Percentiles rank a stretch among this genome's conserved stretches.
phyloP scores from a whole-genome alignment of 805 yeast species.

The Saturnispora zaruensis region DNA sequence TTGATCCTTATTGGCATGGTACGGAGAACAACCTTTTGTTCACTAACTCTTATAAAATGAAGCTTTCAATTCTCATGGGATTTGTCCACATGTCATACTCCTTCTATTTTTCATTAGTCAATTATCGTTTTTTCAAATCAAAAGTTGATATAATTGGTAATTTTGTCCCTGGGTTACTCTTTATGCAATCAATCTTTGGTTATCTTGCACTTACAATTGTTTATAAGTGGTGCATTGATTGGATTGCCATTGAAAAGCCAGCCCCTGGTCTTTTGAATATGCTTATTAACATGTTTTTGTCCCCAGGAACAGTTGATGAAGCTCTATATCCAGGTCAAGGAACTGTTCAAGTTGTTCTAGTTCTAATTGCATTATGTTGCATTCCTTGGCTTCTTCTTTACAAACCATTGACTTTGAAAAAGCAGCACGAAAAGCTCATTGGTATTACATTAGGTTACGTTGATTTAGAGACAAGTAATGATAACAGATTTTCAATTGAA shows the following conservation, averaged over 20 bases:
- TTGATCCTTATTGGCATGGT: slow-evolving; percentile 77
- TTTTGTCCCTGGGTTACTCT: slow-evolving; percentile 63
- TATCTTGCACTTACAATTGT: slow-evolving; percentile 57
- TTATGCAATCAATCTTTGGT: slow-evolving; percentile 73
- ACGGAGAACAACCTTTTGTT: slow-evolving; percentile 62
- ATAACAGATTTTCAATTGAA: slow-evolving; percentile 10
- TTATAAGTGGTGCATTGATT: slow-evolving; percentile 68
- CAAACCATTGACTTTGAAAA: slow-evolving; percentile 44
- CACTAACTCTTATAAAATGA: slow-evolving; percentile 71
- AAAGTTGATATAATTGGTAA: slow-evolving; percentile 62
- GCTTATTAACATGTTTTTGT: slow-evolving; percentile 66
- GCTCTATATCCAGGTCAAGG: slow-evolving; percentile 60
- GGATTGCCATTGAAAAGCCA: slow-evolving; percentile 51
- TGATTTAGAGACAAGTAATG: slow-evolving; percentile 36
- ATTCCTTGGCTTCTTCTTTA: slow-evolving; percentile 65
- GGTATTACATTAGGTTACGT: slow-evolving; percentile 45
- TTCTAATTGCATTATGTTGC: slow-evolving; percentile 54
- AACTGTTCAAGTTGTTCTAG: slow-evolving; percentile 47
- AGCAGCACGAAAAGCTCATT: slow-evolving; percentile 35
- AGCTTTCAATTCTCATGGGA: slow-evolving; percentile 67
- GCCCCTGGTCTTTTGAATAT: slow-evolving; percentile 70
- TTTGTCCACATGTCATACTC: slow-evolving; percentile 69
- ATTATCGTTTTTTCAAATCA: slow-evolving; percentile 48
- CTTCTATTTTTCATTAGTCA: slow-evolving; percentile 57
- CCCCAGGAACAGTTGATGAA: slow-evolving; percentile 64